Percentiles rank a stretch among this genome's conserved stretches.
phyloP scores from a whole-genome alignment of 177 flowering plant genomes.

The Vitis hybrid region DNA sequence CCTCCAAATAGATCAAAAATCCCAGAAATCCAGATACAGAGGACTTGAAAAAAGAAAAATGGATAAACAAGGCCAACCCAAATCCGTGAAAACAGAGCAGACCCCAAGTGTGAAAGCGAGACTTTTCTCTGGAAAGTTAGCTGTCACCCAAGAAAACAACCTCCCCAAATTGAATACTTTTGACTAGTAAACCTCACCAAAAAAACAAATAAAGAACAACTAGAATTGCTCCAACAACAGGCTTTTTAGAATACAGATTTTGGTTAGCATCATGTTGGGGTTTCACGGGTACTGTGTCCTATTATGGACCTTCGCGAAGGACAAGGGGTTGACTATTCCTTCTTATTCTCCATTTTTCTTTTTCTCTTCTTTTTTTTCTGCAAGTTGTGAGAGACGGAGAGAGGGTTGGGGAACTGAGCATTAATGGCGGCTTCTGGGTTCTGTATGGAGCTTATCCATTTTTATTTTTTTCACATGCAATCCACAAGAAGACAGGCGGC shows the following conservation, averaged over 20 bases:
- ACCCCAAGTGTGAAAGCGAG: constrained; percentile 8
- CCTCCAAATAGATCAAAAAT: neutral
- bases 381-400: constrained; percentile 2
- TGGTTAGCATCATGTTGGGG: neutral
- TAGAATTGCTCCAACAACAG: too few species aligned
- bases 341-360: too few species aligned
- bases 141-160: constrained; percentile 11
- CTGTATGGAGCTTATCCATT: too few species aligned
- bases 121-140: neutral
- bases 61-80: neutral
- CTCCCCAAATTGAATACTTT: constrained; percentile 4
- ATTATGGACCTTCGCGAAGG: neutral
- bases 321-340: constrained; percentile 12
- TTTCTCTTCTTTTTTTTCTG: neutral
- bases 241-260: neutral
- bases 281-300: constrained; percentile 2
- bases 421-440: too few species aligned
- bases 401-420: neutral
- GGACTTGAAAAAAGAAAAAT: neutral
- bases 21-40: neutral
- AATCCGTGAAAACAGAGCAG: neutral
- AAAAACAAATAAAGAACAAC: too few species aligned
- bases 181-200: neutral
- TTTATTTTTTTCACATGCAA: too few species aligned
- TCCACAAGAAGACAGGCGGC: too few species aligned